These are phyloP conservation scores for Ogataea ramenticola DNA, from an alignment of 805 yeast genomes.

Conservation along the genomic window DNA sequence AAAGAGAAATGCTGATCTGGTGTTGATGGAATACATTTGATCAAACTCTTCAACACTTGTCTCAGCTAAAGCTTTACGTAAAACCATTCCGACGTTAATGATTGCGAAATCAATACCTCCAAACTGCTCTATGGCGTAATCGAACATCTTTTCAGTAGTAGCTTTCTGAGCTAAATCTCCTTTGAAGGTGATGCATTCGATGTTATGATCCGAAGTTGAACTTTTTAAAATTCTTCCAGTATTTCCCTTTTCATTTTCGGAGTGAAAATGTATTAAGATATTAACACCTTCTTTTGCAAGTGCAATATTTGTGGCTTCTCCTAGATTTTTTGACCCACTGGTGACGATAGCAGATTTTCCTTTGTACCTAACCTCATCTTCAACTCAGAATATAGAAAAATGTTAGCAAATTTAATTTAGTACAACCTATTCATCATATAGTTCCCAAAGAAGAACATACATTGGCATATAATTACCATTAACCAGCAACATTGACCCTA, in stretches of 20 bases:
- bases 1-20: slow-evolving; percentile 56
- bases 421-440: too few species aligned
- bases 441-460: too few species aligned
- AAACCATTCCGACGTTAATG: slow-evolving; percentile 60
- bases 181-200: slow-evolving; percentile 35
- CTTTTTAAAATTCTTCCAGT: slow-evolving; percentile 32
- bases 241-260: slow-evolving; percentile 28
- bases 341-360: slow-evolving; percentile 50
- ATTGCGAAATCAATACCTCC: slow-evolving; percentile 57
- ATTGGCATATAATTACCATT: too few species aligned
- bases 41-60: slow-evolving; percentile 49
- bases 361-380: slow-evolving; percentile 14
- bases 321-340: slow-evolving; percentile 59
- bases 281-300: slow-evolving; percentile 49
- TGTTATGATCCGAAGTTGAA: slow-evolving; percentile 27
- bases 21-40: slow-evolving; percentile 43
- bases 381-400: too few species aligned
- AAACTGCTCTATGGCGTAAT: slow-evolving; percentile 33
- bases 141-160: slow-evolving; percentile 39
- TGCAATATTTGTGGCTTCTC: slow-evolving; percentile 43
- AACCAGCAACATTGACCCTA: too few species aligned
- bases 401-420: too few species aligned
- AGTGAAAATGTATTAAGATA: slow-evolving; percentile 49
- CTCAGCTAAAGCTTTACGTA: slow-evolving; percentile 53
- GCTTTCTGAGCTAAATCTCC: slow-evolving; percentile 36